Evolutionary conservation across 495 filamentous ascomycete species (phyloP).

Genomic region (Penicillium pancosmium): DNA sequence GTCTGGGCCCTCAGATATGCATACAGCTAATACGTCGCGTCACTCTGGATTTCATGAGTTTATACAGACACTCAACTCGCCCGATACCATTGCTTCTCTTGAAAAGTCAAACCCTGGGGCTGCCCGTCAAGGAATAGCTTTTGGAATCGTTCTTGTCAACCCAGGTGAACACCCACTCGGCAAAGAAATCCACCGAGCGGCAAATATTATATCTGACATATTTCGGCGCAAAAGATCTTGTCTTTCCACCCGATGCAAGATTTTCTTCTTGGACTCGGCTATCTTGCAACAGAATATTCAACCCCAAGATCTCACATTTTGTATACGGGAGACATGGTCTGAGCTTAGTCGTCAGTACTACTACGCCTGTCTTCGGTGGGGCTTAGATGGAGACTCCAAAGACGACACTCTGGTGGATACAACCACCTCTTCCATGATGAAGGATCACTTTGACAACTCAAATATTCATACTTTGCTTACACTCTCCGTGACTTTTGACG

Average conservation of each 20-base stretch:
- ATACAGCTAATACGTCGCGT: not conserved
- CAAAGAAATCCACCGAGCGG: conserved; percentile 28
- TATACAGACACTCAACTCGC: conserved; percentile 19
- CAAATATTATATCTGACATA: conserved; percentile 14
- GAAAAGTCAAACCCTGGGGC: conserved; percentile 31
- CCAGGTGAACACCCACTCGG: conserved; percentile 21
- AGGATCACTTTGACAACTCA: not conserved
- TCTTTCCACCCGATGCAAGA: conserved; percentile 24
- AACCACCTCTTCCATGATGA: not conserved
- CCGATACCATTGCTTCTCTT: conserved; percentile 5
- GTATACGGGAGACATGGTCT: conserved; percentile 36
- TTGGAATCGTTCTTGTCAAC: conserved; percentile 30
- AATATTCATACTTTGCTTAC: not conserved
- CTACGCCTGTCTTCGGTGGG: conserved; percentile 41
- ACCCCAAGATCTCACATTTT: conserved; percentile 26
- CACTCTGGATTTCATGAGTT: conserved; percentile 16
- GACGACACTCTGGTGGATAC: not conserved
- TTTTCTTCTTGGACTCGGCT: conserved; percentile 38
- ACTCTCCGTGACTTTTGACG: conserved; percentile 23
- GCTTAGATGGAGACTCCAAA: not conserved
- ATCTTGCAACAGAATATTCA: conserved; percentile 23
- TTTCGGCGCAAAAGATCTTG: conserved; percentile 3
- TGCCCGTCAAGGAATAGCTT: conserved; percentile 11
- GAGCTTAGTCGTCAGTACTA: conserved; percentile 33
- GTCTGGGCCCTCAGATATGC: conserved; percentile 1